Conservation (phyloP, 805 yeast species). For the Saccharomycopsis fodiens region DNA sequence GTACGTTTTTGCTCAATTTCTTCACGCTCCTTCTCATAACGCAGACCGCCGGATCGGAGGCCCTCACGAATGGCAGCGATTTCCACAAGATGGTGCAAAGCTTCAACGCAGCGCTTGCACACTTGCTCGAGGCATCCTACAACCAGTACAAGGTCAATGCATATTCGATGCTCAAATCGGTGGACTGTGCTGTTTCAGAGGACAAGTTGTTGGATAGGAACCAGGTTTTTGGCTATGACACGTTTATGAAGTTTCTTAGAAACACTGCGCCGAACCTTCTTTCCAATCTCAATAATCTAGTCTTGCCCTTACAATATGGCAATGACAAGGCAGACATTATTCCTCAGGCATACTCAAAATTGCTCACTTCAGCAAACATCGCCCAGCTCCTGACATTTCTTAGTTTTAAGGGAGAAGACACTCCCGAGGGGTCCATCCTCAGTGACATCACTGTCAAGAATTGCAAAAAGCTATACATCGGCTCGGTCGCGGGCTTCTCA, state of each 20-base stretch:
- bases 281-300: slow-evolving; percentile 34
- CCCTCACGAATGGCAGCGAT: neutral
- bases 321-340: slow-evolving; percentile 7
- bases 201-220: slow-evolving; percentile 6
- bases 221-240: slow-evolving; percentile 25
- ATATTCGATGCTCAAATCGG: slow-evolving; percentile 24
- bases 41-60: slow-evolving; percentile 1
- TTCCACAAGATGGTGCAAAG: neutral
- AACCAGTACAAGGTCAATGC: slow-evolving; percentile 21
- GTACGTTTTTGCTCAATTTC: slow-evolving; percentile 10
- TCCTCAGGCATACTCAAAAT: slow-evolving; percentile 27
- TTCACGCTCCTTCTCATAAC: slow-evolving; percentile 11
- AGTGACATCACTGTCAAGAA: slow-evolving; percentile 6
- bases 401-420: neutral
- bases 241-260: slow-evolving; percentile 29
- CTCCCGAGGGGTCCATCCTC: neutral
- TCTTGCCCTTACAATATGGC: slow-evolving; percentile 14
- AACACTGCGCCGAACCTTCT: slow-evolving; percentile 38
- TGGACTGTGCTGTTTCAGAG: slow-evolving; percentile 17
- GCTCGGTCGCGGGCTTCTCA: slow-evolving; percentile 57
- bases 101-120: neutral
- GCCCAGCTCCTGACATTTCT: slow-evolving; percentile 37
- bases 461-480: slow-evolving; percentile 11
- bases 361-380: slow-evolving; percentile 33
- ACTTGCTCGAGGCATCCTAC: slow-evolving; percentile 9